Evolutionary conservation across 768 basidiomycete genomes (phyloP).

Genomic region (Rhizopogon rudus): DNA sequence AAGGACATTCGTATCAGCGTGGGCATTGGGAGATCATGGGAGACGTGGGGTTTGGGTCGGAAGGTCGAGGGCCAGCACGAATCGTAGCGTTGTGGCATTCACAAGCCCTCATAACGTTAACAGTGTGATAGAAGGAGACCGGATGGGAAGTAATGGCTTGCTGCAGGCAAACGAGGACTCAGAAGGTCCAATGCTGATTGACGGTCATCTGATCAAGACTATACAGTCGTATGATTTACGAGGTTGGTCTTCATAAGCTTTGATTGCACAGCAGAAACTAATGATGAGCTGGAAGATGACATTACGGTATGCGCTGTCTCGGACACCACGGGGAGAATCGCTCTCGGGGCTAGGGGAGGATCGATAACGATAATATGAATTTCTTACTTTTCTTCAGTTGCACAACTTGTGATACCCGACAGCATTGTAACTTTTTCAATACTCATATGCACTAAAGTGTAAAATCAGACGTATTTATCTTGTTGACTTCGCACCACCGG

Average conservation of each 20-base stretch:
- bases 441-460: too few species aligned
- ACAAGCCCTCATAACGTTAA: constrained; percentile 8
- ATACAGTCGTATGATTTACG: constrained; percentile 24
- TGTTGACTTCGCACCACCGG: too few species aligned
- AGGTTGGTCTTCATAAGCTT: constrained; percentile 14
- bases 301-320: constrained; percentile 40
- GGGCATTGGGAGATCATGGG: constrained; percentile 15
- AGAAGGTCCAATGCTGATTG: constrained; percentile 2
- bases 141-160: background rate
- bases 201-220: constrained; percentile 10
- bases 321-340: constrained; percentile 39
- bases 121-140: background rate
- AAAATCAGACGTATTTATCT: too few species aligned
- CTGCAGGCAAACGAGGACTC: background rate
- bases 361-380: constrained; percentile 16
- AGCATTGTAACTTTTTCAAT: constrained; percentile 47
- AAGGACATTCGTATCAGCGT: constrained; percentile 10
- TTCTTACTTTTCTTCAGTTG: background rate
- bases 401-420: constrained; percentile 30
- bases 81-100: constrained; percentile 19
- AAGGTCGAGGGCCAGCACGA: constrained; percentile 10
- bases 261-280: background rate
- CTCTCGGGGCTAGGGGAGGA: constrained; percentile 38
- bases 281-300: constrained; percentile 30
- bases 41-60: constrained; percentile 22